These are phyloP conservation scores for Penstemon davidsonii DNA, from an alignment of 257 asterid genomes.

Conservation along the genomic window DNA sequence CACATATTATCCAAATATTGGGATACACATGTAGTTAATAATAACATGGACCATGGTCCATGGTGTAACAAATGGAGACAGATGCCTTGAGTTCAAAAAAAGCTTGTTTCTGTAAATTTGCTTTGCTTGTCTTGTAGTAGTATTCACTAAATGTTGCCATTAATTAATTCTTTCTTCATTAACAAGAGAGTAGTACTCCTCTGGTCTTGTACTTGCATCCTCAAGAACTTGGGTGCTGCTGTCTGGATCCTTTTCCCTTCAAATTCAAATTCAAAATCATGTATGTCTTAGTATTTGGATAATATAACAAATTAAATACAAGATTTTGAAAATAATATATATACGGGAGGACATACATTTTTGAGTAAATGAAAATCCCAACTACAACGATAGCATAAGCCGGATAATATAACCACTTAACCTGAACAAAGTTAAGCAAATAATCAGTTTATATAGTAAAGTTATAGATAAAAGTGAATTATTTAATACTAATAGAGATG, in stretches of 20 bases:
- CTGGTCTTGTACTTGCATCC: constrained; percentile 15
- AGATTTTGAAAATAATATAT: not conserved
- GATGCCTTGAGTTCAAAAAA: too few relatives aligned
- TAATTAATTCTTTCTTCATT: constrained; percentile 25
- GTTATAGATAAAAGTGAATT: not conserved
- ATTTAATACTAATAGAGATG: not conserved
- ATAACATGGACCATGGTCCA: too few relatives aligned
- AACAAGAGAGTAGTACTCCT: constrained; percentile 22
- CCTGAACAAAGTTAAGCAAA: constrained; percentile 28
- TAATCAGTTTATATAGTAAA: too few relatives aligned
- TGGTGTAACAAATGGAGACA: too few relatives aligned
- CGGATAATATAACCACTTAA: constrained; percentile 46
- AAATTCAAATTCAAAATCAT: constrained; percentile 6
- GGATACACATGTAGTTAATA: too few relatives aligned
- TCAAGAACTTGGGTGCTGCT: constrained; percentile 22
- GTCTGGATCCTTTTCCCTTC: constrained; percentile 31
- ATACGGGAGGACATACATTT: constrained; percentile 22
- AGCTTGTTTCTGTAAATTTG: too few relatives aligned
- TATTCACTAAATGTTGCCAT: too few relatives aligned
- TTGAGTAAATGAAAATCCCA: constrained; percentile 47
- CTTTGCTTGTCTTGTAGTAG: too few relatives aligned
- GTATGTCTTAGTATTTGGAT: not conserved
- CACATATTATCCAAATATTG: too few relatives aligned
- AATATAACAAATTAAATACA: not conserved
- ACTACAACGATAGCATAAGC: constrained; percentile 41